Base-by-base conservation (phyloP, 2,329 filamentous ascomycete genomes). In the Cytospora paraplurivora region DNA sequence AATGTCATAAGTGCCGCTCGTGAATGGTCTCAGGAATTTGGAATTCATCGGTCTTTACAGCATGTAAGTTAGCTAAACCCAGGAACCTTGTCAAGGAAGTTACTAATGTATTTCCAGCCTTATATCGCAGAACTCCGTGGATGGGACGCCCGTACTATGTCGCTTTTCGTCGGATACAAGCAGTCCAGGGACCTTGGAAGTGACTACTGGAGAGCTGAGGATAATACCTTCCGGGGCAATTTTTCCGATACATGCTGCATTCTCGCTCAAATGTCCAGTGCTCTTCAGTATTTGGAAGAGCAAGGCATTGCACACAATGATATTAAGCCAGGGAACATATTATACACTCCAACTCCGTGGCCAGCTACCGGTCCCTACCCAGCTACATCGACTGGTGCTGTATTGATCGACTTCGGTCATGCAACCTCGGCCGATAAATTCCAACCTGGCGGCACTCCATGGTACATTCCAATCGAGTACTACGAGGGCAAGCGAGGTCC, bases 321-420 rank as follows among this genome's bases (percentile, higher is more conserved):
- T 33, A 56, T 56, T 12, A 56, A 56, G 37, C 35, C 37, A 15
- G 37, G 54, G 33, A 56, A 56, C 12, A 56, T 56, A 7, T 38
- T 56, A 2, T 56, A 44, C 11, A 44, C 13, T 21, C 7, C 4
- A n/a, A 15, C 6, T 33, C n/a, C 3, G 44, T 10, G 37, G 19
- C 13, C 1, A 38, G 54, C 37, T 11, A 8, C 6, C 3, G 54
- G 37, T 8, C 54, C 38, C 21, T 34, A 13, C 37, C 19, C 17
- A 32, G 54, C 54, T 10, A 10, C 21, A 33, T 35, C 37, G 21
- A 35, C 35, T 10, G 54, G 37, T 11, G 37, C 54, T 10, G 19
- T 56, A n/a, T 21, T 56, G 17, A 56, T 56, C 27, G 35, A 56
- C 38, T 56, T 56, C n/a, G 35, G 54, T 17, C 35, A 44, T 17